Base-by-base conservation (phyloP, 768 basidiomycete species). In the Suillus sp. region DNA sequence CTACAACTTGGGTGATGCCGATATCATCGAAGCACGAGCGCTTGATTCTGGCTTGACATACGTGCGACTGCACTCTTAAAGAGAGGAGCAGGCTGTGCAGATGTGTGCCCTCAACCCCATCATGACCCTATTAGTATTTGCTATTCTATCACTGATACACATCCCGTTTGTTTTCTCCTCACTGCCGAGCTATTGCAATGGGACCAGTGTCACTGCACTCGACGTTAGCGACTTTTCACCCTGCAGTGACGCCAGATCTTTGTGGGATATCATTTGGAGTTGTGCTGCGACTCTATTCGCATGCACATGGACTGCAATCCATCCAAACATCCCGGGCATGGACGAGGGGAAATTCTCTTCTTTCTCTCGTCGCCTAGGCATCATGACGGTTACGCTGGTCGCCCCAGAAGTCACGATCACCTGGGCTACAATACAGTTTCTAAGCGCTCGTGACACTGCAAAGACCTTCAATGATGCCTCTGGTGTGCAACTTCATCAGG, bases 291-390 rank as follows among this genome's bases (percentile, higher is more conserved):
- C 75, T 4, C 62, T 75, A 1, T 69, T 76, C n/a, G 61, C 67
- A 13, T 77, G 75, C 60, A 69, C 68, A 18, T 77, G 75, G 76
- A 68, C 66, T 14, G 63, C 69, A 8, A 59, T 74, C 11, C 76
- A 77, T 25, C 73, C 71, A 20, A 74, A 77, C 62, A 67, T 77
- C n/a, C 73, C 75, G 2, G 47, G 30, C 34, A 63, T 64, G 4
- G 55, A 70, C 13, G 67, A 68, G 14, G 47, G 60, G 20, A 27
- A 13, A 30, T 61, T 42, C 5, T 48, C 48, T 30, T 20, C 59
- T 16, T 30, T 56, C 1, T 30, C 43, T n/a, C 64, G 66, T 13
- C 59, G 68, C 16, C 4, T 18, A 5, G 22, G 5, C 16, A 34
- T 71, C 20, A 70, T 72, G 63, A 42, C 70, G 27, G 62, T 66